Evolutionary conservation across 305 asterid genomes (phyloP).

Genomic region (Salvia sclarea): DNA sequence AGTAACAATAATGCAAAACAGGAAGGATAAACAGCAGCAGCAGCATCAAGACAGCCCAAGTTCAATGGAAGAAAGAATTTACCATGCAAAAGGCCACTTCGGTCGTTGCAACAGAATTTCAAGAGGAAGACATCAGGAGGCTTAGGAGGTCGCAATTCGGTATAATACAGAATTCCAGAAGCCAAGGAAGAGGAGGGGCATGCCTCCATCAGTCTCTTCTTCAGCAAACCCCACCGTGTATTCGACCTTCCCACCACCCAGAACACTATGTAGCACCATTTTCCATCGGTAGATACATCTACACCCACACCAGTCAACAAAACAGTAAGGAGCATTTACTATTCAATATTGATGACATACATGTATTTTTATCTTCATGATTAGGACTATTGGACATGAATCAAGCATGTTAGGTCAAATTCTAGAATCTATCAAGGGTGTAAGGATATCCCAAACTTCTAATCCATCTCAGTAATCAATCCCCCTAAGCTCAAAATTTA

Average conservation of each 20-base stretch:
- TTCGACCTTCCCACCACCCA: slow-evolving; percentile 69
- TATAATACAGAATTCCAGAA: slow-evolving; percentile 55
- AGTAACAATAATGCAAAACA: not conserved
- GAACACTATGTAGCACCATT: slow-evolving; percentile 93
- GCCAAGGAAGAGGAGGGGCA: slow-evolving; percentile 72
- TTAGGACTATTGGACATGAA: too few relatives aligned
- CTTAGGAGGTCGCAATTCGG: slow-evolving; percentile 57
- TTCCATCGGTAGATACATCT: slow-evolving; percentile 92
- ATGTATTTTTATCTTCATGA: too few relatives aligned
- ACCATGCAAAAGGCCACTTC: slow-evolving; percentile 85
- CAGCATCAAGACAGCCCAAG: too few relatives aligned
- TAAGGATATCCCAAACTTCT: too few relatives aligned
- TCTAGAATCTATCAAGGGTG: too few relatives aligned
- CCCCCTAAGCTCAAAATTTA: not conserved
- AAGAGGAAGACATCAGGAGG: slow-evolving; percentile 80
- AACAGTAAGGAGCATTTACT: not conserved
- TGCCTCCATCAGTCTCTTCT: slow-evolving; percentile 75
- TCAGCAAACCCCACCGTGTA: slow-evolving; percentile 75
- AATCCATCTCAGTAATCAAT: too few relatives aligned
- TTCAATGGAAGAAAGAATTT: too few relatives aligned
- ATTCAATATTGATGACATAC: not conserved
- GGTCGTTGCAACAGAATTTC: slow-evolving; percentile 63
- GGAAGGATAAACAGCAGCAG: not conserved
- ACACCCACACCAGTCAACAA: slow-evolving; percentile 31
- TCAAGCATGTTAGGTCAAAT: too few relatives aligned